These are phyloP conservation scores for Tylopilus sp. DNA, from an alignment of 768 basidiomycete genomes.

Conservation along the genomic window DNA sequence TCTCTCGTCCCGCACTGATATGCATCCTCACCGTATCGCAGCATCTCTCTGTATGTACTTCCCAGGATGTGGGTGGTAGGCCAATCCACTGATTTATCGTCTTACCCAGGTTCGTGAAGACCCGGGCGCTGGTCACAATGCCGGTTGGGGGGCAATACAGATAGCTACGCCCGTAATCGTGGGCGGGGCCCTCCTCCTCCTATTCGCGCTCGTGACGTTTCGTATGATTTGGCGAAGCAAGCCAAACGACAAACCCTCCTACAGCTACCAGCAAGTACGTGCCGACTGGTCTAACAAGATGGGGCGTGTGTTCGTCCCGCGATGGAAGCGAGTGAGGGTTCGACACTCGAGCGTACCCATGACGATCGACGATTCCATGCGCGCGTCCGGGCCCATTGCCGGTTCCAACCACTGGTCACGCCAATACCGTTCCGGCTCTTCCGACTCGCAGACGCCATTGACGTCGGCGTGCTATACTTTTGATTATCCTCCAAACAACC, in stretches of 20 bases:
- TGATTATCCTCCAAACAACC: constrained; percentile 11
- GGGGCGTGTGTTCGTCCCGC: constrained; percentile 13
- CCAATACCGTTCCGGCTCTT: constrained; percentile 20
- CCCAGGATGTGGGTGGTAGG: not conserved
- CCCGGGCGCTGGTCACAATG: not conserved
- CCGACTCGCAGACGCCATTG: constrained; percentile 29
- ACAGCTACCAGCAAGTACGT: constrained; percentile 13
- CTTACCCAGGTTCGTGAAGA: constrained; percentile 16
- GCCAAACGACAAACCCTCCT: constrained; percentile 1
- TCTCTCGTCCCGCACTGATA: not conserved
- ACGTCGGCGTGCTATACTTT: constrained; percentile 4
- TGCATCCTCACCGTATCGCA: constrained; percentile 9
- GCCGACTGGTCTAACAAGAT: constrained; percentile 15
- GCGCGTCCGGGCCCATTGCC: not conserved
- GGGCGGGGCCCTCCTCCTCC: constrained; percentile 26
- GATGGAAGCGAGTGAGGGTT: constrained; percentile 14
- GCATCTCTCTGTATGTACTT: constrained; percentile 21
- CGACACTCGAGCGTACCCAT: constrained; percentile 6
- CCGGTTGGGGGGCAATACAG: constrained; percentile 28
- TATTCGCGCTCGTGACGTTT: constrained; percentile 16
- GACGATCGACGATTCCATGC: constrained; percentile 26
- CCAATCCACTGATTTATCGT: not conserved
- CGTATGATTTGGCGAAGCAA: constrained; percentile 26
- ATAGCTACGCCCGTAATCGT: constrained; percentile 35
- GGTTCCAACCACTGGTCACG: constrained; percentile 7